Conservation (phyloP, 257 asterid genomes). For the Forsythia suspensa region DNA sequence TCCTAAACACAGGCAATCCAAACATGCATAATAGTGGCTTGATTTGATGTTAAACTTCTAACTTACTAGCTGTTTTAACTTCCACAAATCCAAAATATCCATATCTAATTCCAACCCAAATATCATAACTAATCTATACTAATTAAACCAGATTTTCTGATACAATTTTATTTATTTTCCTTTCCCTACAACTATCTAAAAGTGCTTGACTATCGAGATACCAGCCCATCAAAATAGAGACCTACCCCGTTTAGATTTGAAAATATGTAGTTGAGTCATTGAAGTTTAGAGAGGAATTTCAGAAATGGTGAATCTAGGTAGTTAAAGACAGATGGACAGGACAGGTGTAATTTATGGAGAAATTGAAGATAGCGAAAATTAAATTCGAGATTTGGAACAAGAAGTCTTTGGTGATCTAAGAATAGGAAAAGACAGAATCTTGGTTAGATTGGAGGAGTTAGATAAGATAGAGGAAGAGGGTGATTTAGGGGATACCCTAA, state of each 20-base stretch:
- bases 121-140: neutral
- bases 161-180: neutral
- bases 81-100: neutral
- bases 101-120: neutral
- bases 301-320: neutral
- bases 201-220: no score
- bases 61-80: neutral
- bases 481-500: neutral
- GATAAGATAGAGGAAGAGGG: neutral
- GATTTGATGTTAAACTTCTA: neutral
- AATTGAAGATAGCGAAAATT: neutral
- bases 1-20: neutral
- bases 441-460: neutral
- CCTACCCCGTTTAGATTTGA: neutral
- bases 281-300: neutral
- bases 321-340: neutral
- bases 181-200: neutral
- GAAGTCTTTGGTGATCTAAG: neutral
- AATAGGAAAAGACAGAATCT: neutral
- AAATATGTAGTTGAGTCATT: neutral
- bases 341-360: neutral
- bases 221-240: neutral
- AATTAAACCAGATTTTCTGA: neutral
- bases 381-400: neutral
- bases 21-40: neutral